phyloP scores from a whole-genome alignment of 1,139 yeast genomes.

The Geotrichum candidum region DNA sequence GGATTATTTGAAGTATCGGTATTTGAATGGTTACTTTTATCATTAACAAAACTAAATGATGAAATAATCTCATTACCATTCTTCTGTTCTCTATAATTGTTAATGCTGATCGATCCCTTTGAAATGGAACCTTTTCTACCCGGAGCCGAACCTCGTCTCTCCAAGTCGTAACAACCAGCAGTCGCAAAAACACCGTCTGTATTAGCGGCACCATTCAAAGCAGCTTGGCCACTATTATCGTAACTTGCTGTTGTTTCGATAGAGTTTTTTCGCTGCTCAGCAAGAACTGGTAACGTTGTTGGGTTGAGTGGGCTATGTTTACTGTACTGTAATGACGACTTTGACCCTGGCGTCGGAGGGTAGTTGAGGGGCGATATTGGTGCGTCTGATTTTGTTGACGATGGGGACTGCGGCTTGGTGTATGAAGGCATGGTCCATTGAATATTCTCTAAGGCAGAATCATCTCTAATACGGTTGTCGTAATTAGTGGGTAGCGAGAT shows the following conservation, averaged over 20 bases:
- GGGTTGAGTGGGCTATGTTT: not conserved
- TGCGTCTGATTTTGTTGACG: not conserved
- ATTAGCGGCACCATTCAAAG: not conserved
- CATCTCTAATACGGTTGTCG: not conserved
- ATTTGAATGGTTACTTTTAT: not conserved
- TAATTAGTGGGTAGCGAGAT: not conserved
- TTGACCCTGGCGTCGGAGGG: not conserved
- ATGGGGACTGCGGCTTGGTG: not conserved
- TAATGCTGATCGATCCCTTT: too few relatives aligned
- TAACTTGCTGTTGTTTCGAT: not conserved
- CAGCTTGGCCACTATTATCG: too few relatives aligned
- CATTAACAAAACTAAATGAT: too few relatives aligned
- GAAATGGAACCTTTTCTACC: too few relatives aligned
- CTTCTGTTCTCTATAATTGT: too few relatives aligned
- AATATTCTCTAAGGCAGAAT: not conserved
- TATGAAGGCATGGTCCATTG: not conserved
- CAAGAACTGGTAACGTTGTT: not conserved
- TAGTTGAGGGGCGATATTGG: not conserved
- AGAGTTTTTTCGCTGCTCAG: not conserved
- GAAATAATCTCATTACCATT: too few relatives aligned
- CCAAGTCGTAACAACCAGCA: too few relatives aligned
- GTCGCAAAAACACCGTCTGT: too few relatives aligned
- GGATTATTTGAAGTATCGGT: not conserved
- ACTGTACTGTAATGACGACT: not conserved
- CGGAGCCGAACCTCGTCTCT: too few relatives aligned